phyloP scores from a whole-genome alignment of 1,284 basidiomycete species.

The Marasmius tenuissimus region DNA sequence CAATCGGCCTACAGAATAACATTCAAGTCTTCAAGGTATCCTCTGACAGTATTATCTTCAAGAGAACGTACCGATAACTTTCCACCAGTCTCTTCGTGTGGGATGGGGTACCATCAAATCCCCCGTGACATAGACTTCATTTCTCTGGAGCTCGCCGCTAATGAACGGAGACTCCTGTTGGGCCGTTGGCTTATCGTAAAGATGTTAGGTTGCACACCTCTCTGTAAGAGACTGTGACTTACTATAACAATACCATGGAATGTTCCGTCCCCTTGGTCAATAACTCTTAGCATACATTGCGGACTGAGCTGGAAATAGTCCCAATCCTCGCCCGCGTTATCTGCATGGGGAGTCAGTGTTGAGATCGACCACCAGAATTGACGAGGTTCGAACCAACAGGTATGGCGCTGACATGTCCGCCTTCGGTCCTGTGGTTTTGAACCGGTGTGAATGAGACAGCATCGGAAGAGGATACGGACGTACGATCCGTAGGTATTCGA shows the following conservation, averaged over 20 bases:
- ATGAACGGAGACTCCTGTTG: neutral
- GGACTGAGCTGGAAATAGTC: neutral
- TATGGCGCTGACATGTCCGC: neutral
- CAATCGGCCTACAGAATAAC: neutral
- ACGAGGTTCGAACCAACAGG: neutral
- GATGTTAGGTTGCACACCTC: neutral
- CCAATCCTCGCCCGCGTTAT: neutral
- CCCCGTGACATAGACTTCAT: neutral
- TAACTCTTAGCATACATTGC: neutral
- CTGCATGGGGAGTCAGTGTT: neutral
- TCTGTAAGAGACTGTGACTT: neutral
- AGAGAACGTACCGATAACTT: neutral
- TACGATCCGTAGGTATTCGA: neutral
- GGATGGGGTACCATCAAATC: neutral
- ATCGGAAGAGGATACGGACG: neutral
- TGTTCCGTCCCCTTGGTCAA: neutral
- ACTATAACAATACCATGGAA: neutral
- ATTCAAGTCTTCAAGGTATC: neutral
- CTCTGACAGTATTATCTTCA: neutral
- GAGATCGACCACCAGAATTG: neutral
- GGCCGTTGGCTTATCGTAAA: neutral
- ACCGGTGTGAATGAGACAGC: neutral
- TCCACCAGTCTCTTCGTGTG: neutral
- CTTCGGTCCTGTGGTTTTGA: neutral
- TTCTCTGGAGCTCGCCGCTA: neutral